Evolutionary conservation across 1,284 basidiomycete genomes (phyloP).

Genomic region (Meripilus lineatus): DNA sequence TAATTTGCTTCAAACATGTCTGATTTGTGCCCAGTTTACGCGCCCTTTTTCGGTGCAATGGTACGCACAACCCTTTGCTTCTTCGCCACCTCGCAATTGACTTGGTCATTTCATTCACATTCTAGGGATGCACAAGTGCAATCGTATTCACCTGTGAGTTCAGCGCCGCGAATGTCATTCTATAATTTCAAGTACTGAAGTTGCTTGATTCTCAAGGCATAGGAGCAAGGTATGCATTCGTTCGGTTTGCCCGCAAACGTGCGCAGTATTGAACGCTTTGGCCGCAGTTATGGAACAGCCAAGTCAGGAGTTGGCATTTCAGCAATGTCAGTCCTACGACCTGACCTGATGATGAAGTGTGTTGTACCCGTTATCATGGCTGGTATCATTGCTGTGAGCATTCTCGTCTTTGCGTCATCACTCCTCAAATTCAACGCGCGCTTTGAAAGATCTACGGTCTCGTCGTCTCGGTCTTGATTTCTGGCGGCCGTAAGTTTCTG

Average conservation of each 20-base stretch:
- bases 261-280: neutral
- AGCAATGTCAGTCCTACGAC: slow-evolving; percentile 95
- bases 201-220: slow-evolving; percentile 42
- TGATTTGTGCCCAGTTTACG: slow-evolving; percentile 90
- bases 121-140: slow-evolving; percentile 89
- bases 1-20: slow-evolving; percentile 48
- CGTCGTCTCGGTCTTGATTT: slow-evolving; percentile 89
- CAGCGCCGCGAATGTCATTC: too few species aligned
- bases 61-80: slow-evolving; percentile 39
- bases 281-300: slow-evolving; percentile 82
- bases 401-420: neutral
- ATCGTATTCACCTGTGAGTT: slow-evolving; percentile 96
- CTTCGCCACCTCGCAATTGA: neutral
- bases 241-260: too few species aligned
- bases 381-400: slow-evolving; percentile 93
- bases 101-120: slow-evolving; percentile 15
- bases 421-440: neutral
- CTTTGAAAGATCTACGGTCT: slow-evolving; percentile 71
- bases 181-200: too few species aligned
- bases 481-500: slow-evolving; percentile 59
- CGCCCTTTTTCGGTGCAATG: slow-evolving; percentile 97
- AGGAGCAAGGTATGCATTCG: slow-evolving; percentile 57
- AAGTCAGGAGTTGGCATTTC: slow-evolving; percentile 99
- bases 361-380: slow-evolving; percentile 98
- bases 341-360: slow-evolving; percentile 94